Evolutionary conservation across 257 asterid genomes (phyloP), one percentile per base, ranked within the genome.

Genomic region (Nicotiana otophora): DNA sequence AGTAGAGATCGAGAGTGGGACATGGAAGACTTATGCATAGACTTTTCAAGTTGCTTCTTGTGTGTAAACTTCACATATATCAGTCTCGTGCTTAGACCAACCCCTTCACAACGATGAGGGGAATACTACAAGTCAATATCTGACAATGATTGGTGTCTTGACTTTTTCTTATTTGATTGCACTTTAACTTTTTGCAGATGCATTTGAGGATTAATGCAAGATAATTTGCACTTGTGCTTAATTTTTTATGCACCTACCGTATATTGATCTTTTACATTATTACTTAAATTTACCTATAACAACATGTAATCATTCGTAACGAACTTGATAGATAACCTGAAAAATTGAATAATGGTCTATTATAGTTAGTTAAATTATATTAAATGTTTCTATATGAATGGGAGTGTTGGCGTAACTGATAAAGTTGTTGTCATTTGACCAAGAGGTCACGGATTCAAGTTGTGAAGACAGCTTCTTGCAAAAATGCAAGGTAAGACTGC

Each of bases 11-110:
- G 36, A 64, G 81, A 75, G 81, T 86, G 90, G 92, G 90, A 62
- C 58, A 84, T 26, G 74, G 92, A 86, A 67, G 95, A 91, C 97
- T 89, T 89, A 77, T 83, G 92, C 86, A 87, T 48, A 83, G 94
- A 92, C 97, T 90, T 85, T 87, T 57, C 57, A 17, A 65, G 66
- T 51, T 28, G 68, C 51, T 30, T 63, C 11, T 0, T 83, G 8
- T 61, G 62, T 19, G 17, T 48, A 51, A 74, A 15, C 5, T 75
- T 48, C 46, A 75, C 46, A 75, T 75, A 15, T 75, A 48, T 74
- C 62, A 31, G 91, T 88, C 89, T 88, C 88, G 87, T 88, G 87
- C 82, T 64, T 54, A 39, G 95, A 87, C 93, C 34, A 85, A 82
- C 85, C 82, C 77, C 85, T 80, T 67, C 36, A 46, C 60, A 46